Evolutionary conservation across 2,329 filamentous ascomycete genomes (phyloP).

Genomic region (Talaromyces sp.): DNA sequence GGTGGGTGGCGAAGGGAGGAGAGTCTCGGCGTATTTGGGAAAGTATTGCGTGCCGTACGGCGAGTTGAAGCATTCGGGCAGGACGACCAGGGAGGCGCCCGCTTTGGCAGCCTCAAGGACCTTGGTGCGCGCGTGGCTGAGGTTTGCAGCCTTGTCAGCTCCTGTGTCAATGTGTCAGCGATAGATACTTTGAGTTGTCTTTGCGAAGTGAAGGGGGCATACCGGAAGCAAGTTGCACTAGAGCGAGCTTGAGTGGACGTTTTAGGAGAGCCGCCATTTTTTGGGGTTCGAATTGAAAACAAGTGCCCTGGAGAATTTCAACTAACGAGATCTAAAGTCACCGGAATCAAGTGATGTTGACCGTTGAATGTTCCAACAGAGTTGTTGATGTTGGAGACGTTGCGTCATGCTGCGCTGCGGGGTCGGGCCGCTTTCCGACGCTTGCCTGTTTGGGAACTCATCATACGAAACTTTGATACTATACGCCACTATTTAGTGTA

Average conservation of each 20-base stretch:
- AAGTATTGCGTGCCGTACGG: slow-evolving; percentile 93
- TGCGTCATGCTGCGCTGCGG: slow-evolving; percentile 4
- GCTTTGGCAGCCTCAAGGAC: slow-evolving; percentile 71
- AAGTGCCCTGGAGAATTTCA: neutral
- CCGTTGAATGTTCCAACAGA: neutral
- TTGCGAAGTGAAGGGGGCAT: slow-evolving; percentile 13
- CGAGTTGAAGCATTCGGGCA: slow-evolving; percentile 98
- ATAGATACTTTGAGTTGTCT: neutral
- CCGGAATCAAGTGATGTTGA: neutral
- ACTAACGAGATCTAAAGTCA: neutral
- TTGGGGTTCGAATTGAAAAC: neutral
- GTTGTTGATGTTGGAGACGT: neutral
- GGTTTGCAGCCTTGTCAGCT: slow-evolving; percentile 79
- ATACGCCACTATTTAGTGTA: neutral
- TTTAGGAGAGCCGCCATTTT: slow-evolving; percentile 59
- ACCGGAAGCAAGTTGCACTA: slow-evolving; percentile 76
- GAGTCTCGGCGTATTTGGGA: slow-evolving; percentile 81
- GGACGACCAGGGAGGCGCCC: slow-evolving; percentile 80
- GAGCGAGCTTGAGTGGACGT: slow-evolving; percentile 71
- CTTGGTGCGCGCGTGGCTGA: slow-evolving; percentile 71
- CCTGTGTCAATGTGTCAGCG: slow-evolving; percentile 36
- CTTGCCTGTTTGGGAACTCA: neutral
- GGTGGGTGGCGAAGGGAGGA: slow-evolving; percentile 71
- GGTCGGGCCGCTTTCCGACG: neutral
- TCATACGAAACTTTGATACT: neutral